Evolutionary conservation across 2,329 filamentous ascomycete species (phyloP).

Genomic region (Clonostachys sp.): DNA sequence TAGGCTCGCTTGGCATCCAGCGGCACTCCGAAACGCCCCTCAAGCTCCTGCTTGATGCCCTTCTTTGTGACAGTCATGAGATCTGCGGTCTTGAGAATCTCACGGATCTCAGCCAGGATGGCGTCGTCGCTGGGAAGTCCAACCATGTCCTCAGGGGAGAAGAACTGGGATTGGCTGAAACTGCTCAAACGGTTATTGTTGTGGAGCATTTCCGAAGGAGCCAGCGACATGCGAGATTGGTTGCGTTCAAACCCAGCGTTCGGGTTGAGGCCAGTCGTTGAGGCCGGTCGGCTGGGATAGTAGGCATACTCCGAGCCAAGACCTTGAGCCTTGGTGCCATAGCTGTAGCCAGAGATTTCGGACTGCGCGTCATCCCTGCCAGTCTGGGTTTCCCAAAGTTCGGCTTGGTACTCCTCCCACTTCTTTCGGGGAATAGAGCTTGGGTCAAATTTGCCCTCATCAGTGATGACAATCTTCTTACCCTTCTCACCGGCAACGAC

Average conservation of each 20-base stretch:
- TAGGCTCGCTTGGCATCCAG: slow-evolving; percentile 87
- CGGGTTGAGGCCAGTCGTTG: slow-evolving; percentile 45
- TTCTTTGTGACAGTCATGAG: slow-evolving; percentile 99
- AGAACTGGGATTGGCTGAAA: slow-evolving; percentile 54
- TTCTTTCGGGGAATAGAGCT: slow-evolving; percentile 91
- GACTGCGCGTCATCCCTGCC: slow-evolving; percentile 77
- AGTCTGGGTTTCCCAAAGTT: slow-evolving; percentile 93
- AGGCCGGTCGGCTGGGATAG: slow-evolving; percentile 52
- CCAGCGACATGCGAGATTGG: slow-evolving; percentile 73
- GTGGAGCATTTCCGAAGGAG: slow-evolving; percentile 64
- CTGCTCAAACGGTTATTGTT: slow-evolving; percentile 46
- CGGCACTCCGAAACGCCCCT: slow-evolving; percentile 81
- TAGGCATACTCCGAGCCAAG: slow-evolving; percentile 67
- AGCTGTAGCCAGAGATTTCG: slow-evolving; percentile 89
- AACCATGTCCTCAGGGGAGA: slow-evolving; percentile 62
- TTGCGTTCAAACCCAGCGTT: slow-evolving; percentile 47
- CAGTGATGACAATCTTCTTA: slow-evolving; percentile 86
- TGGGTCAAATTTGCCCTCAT: slow-evolving; percentile 98
- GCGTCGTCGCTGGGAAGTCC: slow-evolving; percentile 85
- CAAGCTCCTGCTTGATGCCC: slow-evolving; percentile 89
- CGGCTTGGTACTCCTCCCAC: slow-evolving; percentile 98
- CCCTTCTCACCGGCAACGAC: slow-evolving; percentile 92
- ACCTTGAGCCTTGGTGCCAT: slow-evolving; percentile 77
- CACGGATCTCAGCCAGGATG: slow-evolving; percentile 86
- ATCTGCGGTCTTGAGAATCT: slow-evolving; percentile 87